Evolutionary conservation across 148 eudicot species (phyloP).

Genomic region (Cornus controversa): DNA sequence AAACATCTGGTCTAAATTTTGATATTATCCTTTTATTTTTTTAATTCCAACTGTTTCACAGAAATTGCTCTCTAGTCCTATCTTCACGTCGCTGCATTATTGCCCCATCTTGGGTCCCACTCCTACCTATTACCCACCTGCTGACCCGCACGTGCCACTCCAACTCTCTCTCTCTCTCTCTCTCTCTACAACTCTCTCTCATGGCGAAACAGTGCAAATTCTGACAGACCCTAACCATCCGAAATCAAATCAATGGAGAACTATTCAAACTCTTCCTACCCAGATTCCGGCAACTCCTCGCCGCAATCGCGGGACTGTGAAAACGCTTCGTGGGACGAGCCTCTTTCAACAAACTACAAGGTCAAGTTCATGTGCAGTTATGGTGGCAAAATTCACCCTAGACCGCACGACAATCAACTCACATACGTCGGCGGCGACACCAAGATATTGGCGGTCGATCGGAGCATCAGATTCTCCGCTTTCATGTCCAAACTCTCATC

Average conservation of each 20-base stretch:
- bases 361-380: conserved; percentile 62
- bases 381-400: conserved; percentile 68
- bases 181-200: neutral
- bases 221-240: neutral
- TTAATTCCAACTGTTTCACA: too few relatives aligned
- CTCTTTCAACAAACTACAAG: conserved; percentile 23
- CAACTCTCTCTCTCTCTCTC: too few relatives aligned
- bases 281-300: conserved; percentile 60
- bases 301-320: conserved; percentile 64
- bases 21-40: too few relatives aligned
- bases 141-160: too few relatives aligned
- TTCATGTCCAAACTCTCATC: conserved; percentile 30
- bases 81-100: neutral
- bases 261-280: conserved; percentile 39
- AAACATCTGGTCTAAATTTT: too few relatives aligned
- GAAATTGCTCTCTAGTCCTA: neutral
- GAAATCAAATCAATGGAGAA: conserved; percentile 31
- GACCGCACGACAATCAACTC: conserved; percentile 54
- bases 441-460: conserved; percentile 53
- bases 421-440: conserved; percentile 72
- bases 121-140: neutral
- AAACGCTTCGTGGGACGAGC: conserved; percentile 31
- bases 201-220: neutral
- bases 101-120: neutral
- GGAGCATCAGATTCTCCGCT: conserved; percentile 29